A percentile compares a stretch with the other conserved stretches of the same genome.
Evolutionary conservation across 306 rosid genomes (phyloP).

Genomic region (Cucurbita ficifolia): DNA sequence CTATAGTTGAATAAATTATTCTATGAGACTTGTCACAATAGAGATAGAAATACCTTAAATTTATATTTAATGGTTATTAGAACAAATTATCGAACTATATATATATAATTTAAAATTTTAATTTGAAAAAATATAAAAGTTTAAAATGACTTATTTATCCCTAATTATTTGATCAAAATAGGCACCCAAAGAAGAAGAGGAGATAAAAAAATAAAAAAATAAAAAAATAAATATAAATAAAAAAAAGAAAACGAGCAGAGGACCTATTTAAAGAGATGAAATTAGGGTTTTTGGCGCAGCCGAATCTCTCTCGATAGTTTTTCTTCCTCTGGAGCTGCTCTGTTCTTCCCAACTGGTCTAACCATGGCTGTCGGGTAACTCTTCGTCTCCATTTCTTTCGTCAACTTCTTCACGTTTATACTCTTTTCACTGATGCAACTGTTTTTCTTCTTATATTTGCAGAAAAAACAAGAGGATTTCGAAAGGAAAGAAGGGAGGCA

Average conservation of each 20-base stretch:
- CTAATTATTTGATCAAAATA: too few relatives aligned
- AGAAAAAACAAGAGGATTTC: constrained; percentile 93
- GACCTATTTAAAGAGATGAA: background rate
- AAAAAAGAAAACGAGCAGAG: background rate
- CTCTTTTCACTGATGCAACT: background rate
- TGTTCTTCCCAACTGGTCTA: background rate
- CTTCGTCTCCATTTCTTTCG: background rate
- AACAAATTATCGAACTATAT: too few relatives aligned
- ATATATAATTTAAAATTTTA: too few relatives aligned
- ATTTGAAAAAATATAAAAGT: too few relatives aligned
- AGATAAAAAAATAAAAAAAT: too few relatives aligned
- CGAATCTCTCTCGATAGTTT: background rate
- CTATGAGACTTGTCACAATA: too few relatives aligned
- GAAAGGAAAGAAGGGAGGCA: constrained; percentile 94
- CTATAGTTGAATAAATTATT: too few relatives aligned
- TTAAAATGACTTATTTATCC: too few relatives aligned
- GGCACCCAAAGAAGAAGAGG: too few relatives aligned
- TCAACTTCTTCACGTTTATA: background rate
- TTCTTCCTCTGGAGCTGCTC: background rate
- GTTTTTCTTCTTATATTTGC: background rate
- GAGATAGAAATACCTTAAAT: too few relatives aligned
- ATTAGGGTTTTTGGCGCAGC: constrained; percentile 6
- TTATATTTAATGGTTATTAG: too few relatives aligned
- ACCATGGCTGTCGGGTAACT: constrained; percentile 9
- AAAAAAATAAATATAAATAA: background rate